phyloP scores from a whole-genome alignment of 352 stramenopile genomes.

The Phytophthora crassamura region DNA sequence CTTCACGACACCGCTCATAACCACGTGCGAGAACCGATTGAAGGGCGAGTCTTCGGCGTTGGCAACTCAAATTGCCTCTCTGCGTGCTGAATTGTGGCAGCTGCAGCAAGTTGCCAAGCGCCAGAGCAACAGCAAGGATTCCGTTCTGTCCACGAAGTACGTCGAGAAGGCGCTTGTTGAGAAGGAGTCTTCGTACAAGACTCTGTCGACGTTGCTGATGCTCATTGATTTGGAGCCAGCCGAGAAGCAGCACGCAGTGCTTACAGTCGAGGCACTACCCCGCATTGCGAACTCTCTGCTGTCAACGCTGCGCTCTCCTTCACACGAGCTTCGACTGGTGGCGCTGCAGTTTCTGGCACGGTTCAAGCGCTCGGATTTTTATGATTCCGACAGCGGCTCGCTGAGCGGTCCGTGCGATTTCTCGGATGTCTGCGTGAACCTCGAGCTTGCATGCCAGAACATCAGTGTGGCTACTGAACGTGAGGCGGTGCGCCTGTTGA shows the following conservation, averaged over 20 bases:
- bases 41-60: not conserved
- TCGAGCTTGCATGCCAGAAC: conserved; percentile 60
- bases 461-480: conserved; percentile 83
- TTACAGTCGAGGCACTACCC: conserved; percentile 47
- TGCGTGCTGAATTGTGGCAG: conserved; percentile 78
- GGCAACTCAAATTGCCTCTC: conserved; percentile 21
- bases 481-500: conserved; percentile 82
- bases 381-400: conserved; percentile 50
- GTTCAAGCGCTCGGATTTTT: conserved; percentile 59
- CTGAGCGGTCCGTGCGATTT: conserved; percentile 74
- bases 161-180: conserved; percentile 45
- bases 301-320: conserved; percentile 70
- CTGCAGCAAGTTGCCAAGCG: conserved; percentile 62
- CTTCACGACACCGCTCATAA: conserved; percentile 56
- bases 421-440: conserved; percentile 64
- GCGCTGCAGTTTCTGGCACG: conserved; percentile 70
- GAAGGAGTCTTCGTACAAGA: conserved; percentile 64
- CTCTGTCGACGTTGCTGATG: conserved; percentile 64
- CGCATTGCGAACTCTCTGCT: conserved; percentile 51
- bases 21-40: conserved; percentile 40
- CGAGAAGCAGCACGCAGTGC: conserved; percentile 49
- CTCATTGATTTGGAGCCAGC: conserved; percentile 68
- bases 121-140: conserved; percentile 25
- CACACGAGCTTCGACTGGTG: conserved; percentile 70
- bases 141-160: conserved; percentile 31